Evolutionary conservation across 139 green algal species (phyloP).

Genomic region (Pycnococcus provasolii): DNA sequence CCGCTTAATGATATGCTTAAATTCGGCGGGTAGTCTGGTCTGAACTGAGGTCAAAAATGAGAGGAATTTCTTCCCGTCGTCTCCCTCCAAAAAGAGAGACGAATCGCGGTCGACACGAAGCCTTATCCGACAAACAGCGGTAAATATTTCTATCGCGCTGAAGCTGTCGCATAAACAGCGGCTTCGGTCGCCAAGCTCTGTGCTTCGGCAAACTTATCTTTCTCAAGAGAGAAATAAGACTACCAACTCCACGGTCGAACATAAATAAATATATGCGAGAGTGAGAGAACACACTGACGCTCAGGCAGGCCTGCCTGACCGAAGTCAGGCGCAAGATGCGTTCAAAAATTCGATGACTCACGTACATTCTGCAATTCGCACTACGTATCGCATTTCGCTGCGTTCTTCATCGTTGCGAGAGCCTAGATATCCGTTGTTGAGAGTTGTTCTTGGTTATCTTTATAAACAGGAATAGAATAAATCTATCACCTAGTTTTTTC

Average conservation of each 20-base stretch:
- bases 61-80: background rate
- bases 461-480: background rate
- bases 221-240: too few species aligned
- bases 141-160: too few species aligned
- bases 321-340: conserved; percentile 68
- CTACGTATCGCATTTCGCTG: conserved; percentile 88
- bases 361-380: conserved; percentile 85
- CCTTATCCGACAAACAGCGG: too few species aligned
- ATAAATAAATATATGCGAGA: conserved; percentile 6
- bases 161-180: too few species aligned
- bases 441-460: conserved; percentile 54
- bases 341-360: conserved; percentile 84
- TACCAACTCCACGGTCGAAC: too few species aligned
- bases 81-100: too few species aligned
- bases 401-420: conserved; percentile 84
- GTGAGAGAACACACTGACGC: conserved; percentile 50
- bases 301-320: conserved; percentile 71
- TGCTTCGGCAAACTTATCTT: too few species aligned
- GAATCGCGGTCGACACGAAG: too few species aligned
- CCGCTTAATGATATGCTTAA: conserved; percentile 92
- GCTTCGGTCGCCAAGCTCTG: too few species aligned
- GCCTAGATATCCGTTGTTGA: conserved; percentile 80
- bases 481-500: too few species aligned
- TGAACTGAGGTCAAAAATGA: conserved; percentile 69
- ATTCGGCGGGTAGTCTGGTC: conserved; percentile 79